A percentile compares a stretch with the other conserved stretches of the same genome.
phyloP scores from a whole-genome alignment of 2,329 filamentous ascomycete species.

The Claviceps quebecensis region DNA sequence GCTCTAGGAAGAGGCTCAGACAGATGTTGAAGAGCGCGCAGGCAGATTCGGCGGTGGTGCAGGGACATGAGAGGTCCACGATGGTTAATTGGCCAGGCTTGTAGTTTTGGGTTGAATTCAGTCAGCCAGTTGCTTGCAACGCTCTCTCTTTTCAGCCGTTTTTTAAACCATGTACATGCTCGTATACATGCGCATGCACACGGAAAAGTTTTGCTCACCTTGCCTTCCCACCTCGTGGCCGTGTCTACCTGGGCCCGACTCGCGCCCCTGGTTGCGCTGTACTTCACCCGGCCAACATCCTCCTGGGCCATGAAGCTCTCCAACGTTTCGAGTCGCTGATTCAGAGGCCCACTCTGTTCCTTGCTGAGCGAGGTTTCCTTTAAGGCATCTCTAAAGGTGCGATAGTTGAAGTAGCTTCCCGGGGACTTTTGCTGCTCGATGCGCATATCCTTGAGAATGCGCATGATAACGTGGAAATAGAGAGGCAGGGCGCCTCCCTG shows the following conservation, averaged over 20 bases:
- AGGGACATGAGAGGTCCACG: slow-evolving; percentile 60
- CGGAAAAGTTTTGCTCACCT: slow-evolving; percentile 4
- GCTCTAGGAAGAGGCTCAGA: slow-evolving; percentile 50
- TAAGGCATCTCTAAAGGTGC: slow-evolving; percentile 25
- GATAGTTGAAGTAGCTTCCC: slow-evolving; percentile 32
- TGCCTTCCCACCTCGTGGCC: slow-evolving; percentile 10
- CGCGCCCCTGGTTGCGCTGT: neutral
- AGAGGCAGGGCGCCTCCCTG: slow-evolving; percentile 31
- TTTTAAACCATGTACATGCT: neutral
- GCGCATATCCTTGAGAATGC: slow-evolving; percentile 43
- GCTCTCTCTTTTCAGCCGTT: neutral
- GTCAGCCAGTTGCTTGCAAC: neutral
- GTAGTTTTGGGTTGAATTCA: neutral
- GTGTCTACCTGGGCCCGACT: neutral
- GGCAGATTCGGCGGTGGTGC: slow-evolving; percentile 49
- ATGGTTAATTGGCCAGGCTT: slow-evolving; percentile 23
- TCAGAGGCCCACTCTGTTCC: slow-evolving; percentile 39
- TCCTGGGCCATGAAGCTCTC: slow-evolving; percentile 38
- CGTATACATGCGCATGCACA: too few relatives aligned
- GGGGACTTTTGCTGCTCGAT: slow-evolving; percentile 24
- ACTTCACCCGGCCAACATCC: slow-evolving; percentile 5
- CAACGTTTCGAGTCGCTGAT: slow-evolving; percentile 26
- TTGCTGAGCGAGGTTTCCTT: slow-evolving; percentile 24
- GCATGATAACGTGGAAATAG: slow-evolving; percentile 41
- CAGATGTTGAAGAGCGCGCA: slow-evolving; percentile 63